phyloP scores from a whole-genome alignment of 148 eudicot species.

The Cornus suecica region DNA sequence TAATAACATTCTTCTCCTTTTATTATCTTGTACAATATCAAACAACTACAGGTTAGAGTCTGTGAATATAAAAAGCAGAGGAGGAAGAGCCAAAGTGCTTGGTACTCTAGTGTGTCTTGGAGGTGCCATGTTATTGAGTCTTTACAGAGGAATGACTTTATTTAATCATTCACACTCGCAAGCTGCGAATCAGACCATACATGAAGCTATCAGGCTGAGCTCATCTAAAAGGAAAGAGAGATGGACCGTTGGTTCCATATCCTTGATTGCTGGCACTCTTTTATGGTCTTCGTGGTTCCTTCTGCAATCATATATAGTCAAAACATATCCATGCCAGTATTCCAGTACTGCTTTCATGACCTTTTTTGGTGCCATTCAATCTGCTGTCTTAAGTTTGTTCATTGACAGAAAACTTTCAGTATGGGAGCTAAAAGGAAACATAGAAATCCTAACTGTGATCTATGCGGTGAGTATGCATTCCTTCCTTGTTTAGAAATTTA shows the following conservation, averaged over 20 bases:
- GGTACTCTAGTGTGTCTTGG: conserved; percentile 31
- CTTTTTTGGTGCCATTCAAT: conserved; percentile 25
- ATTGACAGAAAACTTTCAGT: conserved; percentile 20
- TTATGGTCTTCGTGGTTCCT: conserved; percentile 34
- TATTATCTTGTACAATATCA: neutral
- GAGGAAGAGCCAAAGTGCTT: conserved; percentile 32
- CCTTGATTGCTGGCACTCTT: conserved; percentile 24
- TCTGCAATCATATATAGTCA: conserved; percentile 27
- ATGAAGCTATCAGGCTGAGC: neutral
- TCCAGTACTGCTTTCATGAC: conserved; percentile 32
- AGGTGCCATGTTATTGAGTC: conserved; percentile 30
- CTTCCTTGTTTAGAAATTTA: too few relatives aligned
- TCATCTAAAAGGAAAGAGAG: conserved; percentile 7
- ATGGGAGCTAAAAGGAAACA: conserved; percentile 23
- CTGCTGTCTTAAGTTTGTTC: conserved; percentile 23
- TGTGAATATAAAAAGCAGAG: conserved; percentile 15
- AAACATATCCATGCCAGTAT: conserved; percentile 34
- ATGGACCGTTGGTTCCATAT: conserved; percentile 25
- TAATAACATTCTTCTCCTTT: too few relatives aligned
- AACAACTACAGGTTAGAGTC: conserved; percentile 23
- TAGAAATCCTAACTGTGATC: conserved; percentile 23
- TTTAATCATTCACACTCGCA: conserved; percentile 11
- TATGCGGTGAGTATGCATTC: conserved; percentile 24
- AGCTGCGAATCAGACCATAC: neutral
- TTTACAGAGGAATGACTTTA: conserved; percentile 34